Base-by-base conservation (phyloP, 78 protist species). In the Dictyostelium citrinum region DNA sequence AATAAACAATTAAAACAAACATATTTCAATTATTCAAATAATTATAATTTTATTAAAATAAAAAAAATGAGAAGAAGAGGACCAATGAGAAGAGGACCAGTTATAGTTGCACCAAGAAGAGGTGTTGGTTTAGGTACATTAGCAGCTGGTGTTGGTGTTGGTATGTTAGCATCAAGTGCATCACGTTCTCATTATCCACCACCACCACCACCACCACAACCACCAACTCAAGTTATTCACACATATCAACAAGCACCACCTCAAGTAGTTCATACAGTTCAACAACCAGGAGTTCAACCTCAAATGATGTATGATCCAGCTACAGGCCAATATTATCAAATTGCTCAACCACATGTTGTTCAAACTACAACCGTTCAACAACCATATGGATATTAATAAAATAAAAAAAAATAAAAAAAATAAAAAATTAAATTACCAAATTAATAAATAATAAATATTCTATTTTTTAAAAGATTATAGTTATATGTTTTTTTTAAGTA, bases 141-240 rank as follows among this genome's bases (percentile, higher is more conserved):
- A 8, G 70, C 70, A 20, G 70, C 70, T n/a, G 70, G 70, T n/a
- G 70, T 60, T 60, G 70, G 70, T 60, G 70, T 60, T 60, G 70
- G 70, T 7, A 60, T 60, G 70, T 60, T 60, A 60, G 70, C 70
- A n/a, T n/a, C 35, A 6, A n/a, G 35, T n/a, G 70, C 70, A n/a
- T 2, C 70, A 20, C 70, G 31, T n/a, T 11, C 70, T 1, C 24
- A n/a, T n/a, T n/a, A 60, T n/a, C 12, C 17, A 20, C 70, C 24
- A 1, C 70, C 70, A 0, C 70, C 24, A 60, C 70, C 70, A 0
- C 70, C 70, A n/a, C 70, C 70, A 0, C 70, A 31, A 58, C 8
- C 68, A 39, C 43, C 43, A 43, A 9, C 4, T 6, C 51, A 43
- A 43, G 51, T 43, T 1, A 43, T 43, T 43, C 51, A 43, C 9